Percentiles rank a stretch among this genome's conserved stretches.
Conservation (phyloP, 441 rosid genomes). For the Eruca vesicaria region DNA sequence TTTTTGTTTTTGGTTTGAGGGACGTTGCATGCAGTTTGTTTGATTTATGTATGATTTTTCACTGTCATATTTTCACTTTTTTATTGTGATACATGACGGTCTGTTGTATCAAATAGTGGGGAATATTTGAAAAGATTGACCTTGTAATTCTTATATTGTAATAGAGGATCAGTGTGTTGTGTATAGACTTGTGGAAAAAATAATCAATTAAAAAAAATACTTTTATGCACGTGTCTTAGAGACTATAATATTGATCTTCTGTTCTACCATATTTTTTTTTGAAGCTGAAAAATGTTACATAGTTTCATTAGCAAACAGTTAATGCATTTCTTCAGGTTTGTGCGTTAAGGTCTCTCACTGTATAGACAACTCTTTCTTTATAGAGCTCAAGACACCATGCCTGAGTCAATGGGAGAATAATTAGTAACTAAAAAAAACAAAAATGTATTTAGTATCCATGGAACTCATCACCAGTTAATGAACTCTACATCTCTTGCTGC, state of each 20-base stretch:
- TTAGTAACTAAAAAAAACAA: neutral
- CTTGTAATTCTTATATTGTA: too few species aligned
- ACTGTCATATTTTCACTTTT: neutral
- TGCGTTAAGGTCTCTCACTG: conserved; percentile 51
- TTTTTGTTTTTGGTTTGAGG: neutral
- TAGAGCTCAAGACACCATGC: conserved; percentile 50
- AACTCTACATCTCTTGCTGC: conserved; percentile 79
- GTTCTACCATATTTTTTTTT: conserved; percentile 28
- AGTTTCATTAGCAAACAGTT: neutral
- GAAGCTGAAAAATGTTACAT: conserved; percentile 46
- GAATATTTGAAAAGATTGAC: neutral
- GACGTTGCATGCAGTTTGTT: neutral
- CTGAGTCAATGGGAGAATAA: conserved; percentile 31
- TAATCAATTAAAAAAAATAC: too few species aligned
- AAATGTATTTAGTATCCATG: neutral
- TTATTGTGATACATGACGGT: neutral
- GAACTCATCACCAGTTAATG: conserved; percentile 54
- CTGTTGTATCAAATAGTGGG: neutral
- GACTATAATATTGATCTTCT: neutral
- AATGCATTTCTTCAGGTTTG: conserved; percentile 5
- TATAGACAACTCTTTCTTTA: conserved; percentile 56
- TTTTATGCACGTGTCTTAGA: neutral
- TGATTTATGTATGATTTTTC: neutral
- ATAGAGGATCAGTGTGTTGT: too few species aligned
- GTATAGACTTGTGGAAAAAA: too few species aligned